Evolutionary conservation across 805 yeast genomes (phyloP).

Genomic region (Starmera pachycereana): DNA sequence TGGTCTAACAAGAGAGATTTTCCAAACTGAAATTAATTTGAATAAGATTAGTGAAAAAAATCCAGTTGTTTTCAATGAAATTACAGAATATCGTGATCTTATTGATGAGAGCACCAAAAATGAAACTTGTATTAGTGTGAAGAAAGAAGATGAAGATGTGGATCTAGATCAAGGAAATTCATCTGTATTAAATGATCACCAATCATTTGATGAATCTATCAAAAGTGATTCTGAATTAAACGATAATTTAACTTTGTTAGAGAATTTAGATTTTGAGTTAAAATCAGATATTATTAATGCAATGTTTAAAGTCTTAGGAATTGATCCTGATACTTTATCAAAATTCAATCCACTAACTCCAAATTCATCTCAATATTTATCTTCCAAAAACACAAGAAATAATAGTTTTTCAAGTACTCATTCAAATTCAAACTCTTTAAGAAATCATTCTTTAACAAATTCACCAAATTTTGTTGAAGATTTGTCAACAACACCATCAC

Average conservation of each 20-base stretch:
- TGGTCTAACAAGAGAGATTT: slow-evolving; percentile 74
- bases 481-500: slow-evolving; percentile 2
- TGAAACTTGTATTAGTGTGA: slow-evolving; percentile 35
- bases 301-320: slow-evolving; percentile 58
- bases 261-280: slow-evolving; percentile 23
- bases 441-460: slow-evolving; percentile 4
- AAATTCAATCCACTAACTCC: no score
- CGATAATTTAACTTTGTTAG: no score
- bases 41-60: slow-evolving; percentile 27
- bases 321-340: slow-evolving; percentile 30
- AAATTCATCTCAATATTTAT: no score
- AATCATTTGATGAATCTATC: no score
- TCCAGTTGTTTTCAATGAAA: slow-evolving; percentile 2
- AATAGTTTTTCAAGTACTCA: no score
- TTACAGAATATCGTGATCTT: no score
- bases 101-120: slow-evolving; percentile 1
- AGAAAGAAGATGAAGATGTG: slow-evolving; percentile 60
- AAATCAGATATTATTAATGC: slow-evolving; percentile 61
- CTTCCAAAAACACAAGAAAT: no score
- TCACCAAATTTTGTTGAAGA: slow-evolving; percentile 1
- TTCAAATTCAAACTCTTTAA: slow-evolving; percentile 1
- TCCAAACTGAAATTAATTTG: slow-evolving; percentile 60
- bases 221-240: no score
- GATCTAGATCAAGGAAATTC: no score
- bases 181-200: no score